Conservation (phyloP, 1,284 basidiomycete genomes). For the Leccinum griseonigrum region DNA sequence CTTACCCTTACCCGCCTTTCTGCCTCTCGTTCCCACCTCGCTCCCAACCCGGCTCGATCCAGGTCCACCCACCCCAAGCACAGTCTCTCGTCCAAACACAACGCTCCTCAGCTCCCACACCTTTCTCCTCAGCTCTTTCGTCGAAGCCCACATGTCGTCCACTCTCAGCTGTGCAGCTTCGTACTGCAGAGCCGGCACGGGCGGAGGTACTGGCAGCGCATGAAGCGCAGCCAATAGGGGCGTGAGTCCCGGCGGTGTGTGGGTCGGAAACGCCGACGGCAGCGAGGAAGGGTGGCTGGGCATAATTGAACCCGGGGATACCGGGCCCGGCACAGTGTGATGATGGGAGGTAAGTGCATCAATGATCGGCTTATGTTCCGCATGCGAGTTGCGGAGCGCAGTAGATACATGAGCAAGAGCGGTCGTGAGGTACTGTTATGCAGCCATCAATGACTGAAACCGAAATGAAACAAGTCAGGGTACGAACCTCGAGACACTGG, state of each 20-base stretch:
- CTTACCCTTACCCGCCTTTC: constrained; percentile 15
- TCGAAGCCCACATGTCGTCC: constrained; percentile 63
- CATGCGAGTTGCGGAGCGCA: constrained; percentile 53
- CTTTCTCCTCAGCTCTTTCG: constrained; percentile 57
- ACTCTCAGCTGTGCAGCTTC: constrained; percentile 67
- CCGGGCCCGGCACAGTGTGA: not conserved
- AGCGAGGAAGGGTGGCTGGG: constrained; percentile 4
- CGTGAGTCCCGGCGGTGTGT: constrained; percentile 7
- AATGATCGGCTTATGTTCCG: constrained; percentile 47
- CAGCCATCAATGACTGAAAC: constrained; percentile 1
- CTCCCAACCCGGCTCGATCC: constrained; percentile 39
- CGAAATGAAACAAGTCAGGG: constrained; percentile 3
- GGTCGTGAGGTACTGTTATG: constrained; percentile 46
- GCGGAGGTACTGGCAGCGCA: constrained; percentile 30
- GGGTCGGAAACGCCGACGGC: constrained; percentile 2
- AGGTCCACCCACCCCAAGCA: constrained; percentile 17
- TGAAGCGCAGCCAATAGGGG: constrained; percentile 26
- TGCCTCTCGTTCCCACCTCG: constrained; percentile 18
- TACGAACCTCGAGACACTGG: constrained; percentile 36
- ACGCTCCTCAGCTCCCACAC: constrained; percentile 56
- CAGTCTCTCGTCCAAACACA: constrained; percentile 32
- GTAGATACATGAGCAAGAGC: constrained; percentile 54
- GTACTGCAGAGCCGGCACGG: constrained; percentile 66
- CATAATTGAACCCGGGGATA: not conserved
- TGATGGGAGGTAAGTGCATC: constrained; percentile 42